Conservation (phyloP, 2,329 filamentous ascomycete species). For the Beauveria bassiana region DNA sequence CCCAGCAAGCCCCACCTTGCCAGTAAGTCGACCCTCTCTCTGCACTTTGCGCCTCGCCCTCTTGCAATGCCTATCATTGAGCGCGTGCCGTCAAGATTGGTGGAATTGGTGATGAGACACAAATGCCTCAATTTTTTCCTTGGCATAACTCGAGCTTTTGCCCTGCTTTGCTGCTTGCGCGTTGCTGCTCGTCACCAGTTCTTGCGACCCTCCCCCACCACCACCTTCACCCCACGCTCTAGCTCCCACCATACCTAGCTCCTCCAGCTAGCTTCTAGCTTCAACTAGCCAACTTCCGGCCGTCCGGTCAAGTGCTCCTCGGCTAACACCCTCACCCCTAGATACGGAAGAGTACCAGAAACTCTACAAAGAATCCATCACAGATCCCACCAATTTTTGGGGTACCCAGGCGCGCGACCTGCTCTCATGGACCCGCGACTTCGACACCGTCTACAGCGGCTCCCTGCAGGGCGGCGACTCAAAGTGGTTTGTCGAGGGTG, state of each 20-base stretch:
- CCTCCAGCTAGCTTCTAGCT: neutral
- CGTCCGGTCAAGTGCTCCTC: neutral
- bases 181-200: neutral
- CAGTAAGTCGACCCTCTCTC: conserved; percentile 38
- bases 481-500: conserved; percentile 91
- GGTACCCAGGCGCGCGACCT: conserved; percentile 77
- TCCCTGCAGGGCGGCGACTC: conserved; percentile 72
- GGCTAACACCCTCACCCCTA: conserved; percentile 22
- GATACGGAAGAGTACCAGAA: conserved; percentile 60
- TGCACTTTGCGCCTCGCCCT: conserved; percentile 3
- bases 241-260: neutral
- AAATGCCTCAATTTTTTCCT: too few relatives aligned
- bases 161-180: neutral
- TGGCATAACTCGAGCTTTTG: neutral
- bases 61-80: neutral
- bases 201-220: neutral
- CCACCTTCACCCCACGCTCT: neutral
- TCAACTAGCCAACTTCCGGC: conserved; percentile 6
- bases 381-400: conserved; percentile 86
- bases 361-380: conserved; percentile 78
- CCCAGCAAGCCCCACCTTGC: conserved; percentile 60
- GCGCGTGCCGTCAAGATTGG: neutral
- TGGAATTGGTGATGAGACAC: too few relatives aligned
- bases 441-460: conserved; percentile 79
- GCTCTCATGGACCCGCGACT: conserved; percentile 83